Base-by-base conservation (phyloP, 2,329 filamentous ascomycete genomes). In the Ascochyta rabiei region DNA sequence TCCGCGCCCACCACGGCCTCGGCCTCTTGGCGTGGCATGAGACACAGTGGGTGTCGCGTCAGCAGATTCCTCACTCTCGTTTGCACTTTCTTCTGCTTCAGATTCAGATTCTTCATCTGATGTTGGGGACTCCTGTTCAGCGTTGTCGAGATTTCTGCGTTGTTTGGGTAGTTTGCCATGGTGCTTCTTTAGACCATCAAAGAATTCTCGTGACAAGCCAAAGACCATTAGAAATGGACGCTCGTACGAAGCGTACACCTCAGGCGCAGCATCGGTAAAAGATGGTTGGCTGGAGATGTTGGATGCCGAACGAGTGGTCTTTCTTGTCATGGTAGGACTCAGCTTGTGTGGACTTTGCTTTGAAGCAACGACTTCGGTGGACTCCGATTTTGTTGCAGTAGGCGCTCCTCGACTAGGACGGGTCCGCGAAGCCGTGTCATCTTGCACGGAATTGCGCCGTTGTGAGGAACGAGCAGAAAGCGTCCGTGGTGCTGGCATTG, bases 221-320 rank as follows among this genome's bases (percentile, higher is more conserved):
- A 70, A 69, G 31, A 76, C 68, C 63, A 68, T 71, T 13, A 75
- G 64, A 34, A 72, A 61, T 26, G 67, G 70, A 31, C 62, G 56
- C 48, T 72, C 61, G 40, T 69, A 75, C n/a, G 63, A 66, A 42
- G 68, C 70, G 48, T 70, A 68, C 19, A 74, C 61, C 31, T 68
- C 64, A 19, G 60, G 57, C 23, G 62, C 67, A 42, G 63, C 62
- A 44, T 69, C 67, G 19, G 60, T 56, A 46, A 68, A 64, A 4
- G 65, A 68, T 16, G 62, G 61, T 42, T 71, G 69, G 40, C 65
- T 72, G 26, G 72, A 72, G 38, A 72, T 64, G 44, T 69, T 71
- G n/a, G 72, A 75, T 33, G 69, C 69, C 33, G 71, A 71, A 16
- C 73, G 69, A 35, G 73, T 75, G 1, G 69, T 66, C 39, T 74